Percentiles rank a stretch among this genome's conserved stretches.
Conservation (phyloP, 179 eudicot genomes). For the Silene noctiflora region DNA sequence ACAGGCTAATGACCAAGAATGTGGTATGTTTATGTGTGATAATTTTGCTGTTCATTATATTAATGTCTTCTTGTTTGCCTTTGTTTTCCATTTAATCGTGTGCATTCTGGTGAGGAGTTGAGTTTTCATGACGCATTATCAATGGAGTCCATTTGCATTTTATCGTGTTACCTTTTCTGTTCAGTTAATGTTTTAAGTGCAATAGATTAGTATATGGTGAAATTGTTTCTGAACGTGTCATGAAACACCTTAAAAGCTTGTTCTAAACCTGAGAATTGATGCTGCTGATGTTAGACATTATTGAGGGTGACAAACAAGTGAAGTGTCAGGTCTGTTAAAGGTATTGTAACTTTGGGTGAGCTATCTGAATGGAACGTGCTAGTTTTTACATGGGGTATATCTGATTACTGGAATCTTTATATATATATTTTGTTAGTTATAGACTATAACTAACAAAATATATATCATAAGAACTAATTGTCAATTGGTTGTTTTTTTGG, state of each 20-base stretch:
- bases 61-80: background rate
- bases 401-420: background rate
- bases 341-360: background rate
- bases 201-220: background rate
- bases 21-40: constrained; percentile 59
- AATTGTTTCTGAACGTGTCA: background rate
- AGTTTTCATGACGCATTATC: background rate
- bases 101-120: background rate
- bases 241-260: background rate
- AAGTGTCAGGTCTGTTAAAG: background rate
- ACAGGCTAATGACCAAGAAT: constrained; percentile 96
- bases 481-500: too few relatives aligned
- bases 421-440: background rate
- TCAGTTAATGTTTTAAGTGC: background rate
- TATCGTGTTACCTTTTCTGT: background rate
- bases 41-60: background rate
- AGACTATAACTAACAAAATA: too few relatives aligned
- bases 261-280: background rate
- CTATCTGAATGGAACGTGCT: background rate
- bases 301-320: background rate
- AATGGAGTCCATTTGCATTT: background rate
- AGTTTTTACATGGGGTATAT: background rate
- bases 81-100: background rate
- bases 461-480: too few relatives aligned
- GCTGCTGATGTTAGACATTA: background rate